Percentiles rank a stretch among this genome's conserved stretches.
These are phyloP conservation scores for Corchorus olitorius DNA, from an alignment of 345 rosid genomes.

Conservation along the genomic window DNA sequence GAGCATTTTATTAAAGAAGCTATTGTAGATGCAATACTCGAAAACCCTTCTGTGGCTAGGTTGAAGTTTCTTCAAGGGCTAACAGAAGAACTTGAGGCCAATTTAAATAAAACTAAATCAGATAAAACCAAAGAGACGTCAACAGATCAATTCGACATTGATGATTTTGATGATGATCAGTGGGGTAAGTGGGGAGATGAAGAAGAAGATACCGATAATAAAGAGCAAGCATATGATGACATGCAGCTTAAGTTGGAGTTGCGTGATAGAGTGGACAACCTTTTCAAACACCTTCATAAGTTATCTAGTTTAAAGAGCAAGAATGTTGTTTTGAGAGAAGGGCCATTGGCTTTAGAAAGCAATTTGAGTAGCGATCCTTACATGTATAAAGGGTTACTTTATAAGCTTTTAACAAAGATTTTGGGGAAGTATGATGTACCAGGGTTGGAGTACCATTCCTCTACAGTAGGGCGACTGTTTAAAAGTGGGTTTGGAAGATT, in stretches of 20 bases:
- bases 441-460: conserved; percentile 90
- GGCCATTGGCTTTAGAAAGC: conserved; percentile 51
- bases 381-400: conserved; percentile 63
- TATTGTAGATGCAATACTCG: conserved; percentile 71
- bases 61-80: conserved; percentile 76
- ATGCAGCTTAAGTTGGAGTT: conserved; percentile 89
- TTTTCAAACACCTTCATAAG: conserved; percentile 81
- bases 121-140: conserved; percentile 50
- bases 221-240: conserved; percentile 56
- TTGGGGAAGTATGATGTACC: conserved; percentile 66
- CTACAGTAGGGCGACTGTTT: conserved; percentile 89
- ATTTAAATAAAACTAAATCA: conserved; percentile 42
- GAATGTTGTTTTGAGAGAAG: conserved; percentile 56
- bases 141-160: conserved; percentile 51
- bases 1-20: conserved; percentile 93
- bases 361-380: conserved; percentile 53
- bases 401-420: conserved; percentile 63
- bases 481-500: conserved; percentile 97
- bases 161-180: conserved; percentile 93
- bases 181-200: conserved; percentile 99
- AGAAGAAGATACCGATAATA: conserved; percentile 59
- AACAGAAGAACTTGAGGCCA: conserved; percentile 69
- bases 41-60: conserved; percentile 66
- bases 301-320: conserved; percentile 58
- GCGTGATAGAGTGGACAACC: conserved; percentile 84